Evolutionary conservation across 2,329 filamentous ascomycete genomes (phyloP), one percentile per base, ranked within the genome.

Genomic region (Neophaeococcomyces aloes): DNA sequence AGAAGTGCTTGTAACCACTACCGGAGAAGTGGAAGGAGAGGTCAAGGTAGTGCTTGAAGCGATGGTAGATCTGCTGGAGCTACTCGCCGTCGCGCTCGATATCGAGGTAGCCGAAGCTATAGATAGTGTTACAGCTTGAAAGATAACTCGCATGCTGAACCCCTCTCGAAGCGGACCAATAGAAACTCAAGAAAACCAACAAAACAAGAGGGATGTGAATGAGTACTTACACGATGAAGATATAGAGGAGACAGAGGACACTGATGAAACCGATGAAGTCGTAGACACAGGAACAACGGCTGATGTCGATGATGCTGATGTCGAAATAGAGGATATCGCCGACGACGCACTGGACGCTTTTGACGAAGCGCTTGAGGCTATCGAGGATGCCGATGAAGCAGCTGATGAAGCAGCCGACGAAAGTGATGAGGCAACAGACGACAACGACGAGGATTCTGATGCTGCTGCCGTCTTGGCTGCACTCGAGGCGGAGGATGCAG

Each of bases 241-340:
- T 7, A 32, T 14, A 2, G 39, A 35, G 8, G 31, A 35, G 6
- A 41, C 19, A 7, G 29, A 18, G 5, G 23, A 10, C 10, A 10
- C 5, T 27, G 23, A 27, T 27, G 23, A 27, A 6, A 27, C 23
- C 10, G 23, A 27, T 10, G 23, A n/a, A n/a, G n/a, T n/a, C n/a
- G n/a, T n/a, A n/a, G n/a, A n/a, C n/a, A n/a, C n/a, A n/a, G n/a
- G n/a, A n/a, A n/a, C n/a, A n/a, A n/a, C n/a, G n/a, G n/a, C n/a
- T n/a, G n/a, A 27, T 27, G 10, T 10, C 7, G 39, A 35, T 8
- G 29, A 14, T 34, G 29, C 29, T 4, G 39, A 25, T 15, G 39
- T n/a, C 25, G 39, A 41, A 11, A 33, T 32, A 6, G 38, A 41
- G 7, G 81, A 29, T 15, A 29, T 17, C 23, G 14, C 27, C 37